Percentiles rank a stretch among this genome's conserved stretches.
phyloP scores from a whole-genome alignment of 139 green algal genomes.

The Asterochloris erici region DNA sequence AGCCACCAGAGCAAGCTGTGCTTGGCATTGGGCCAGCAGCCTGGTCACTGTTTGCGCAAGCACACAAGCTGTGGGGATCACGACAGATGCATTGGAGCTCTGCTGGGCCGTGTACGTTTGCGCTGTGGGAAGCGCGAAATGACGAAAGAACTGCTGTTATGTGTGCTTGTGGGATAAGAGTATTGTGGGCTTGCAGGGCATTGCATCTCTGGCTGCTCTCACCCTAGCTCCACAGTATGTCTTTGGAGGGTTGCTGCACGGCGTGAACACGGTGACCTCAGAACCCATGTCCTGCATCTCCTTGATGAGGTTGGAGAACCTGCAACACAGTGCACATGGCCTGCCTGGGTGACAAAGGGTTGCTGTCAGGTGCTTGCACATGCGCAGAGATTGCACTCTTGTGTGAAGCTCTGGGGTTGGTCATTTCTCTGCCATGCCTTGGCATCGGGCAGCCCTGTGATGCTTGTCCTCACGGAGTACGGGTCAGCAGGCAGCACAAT shows the following conservation, averaged over 20 bases:
- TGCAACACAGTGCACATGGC: slow-evolving; percentile 49
- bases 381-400: background rate
- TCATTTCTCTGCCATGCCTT: background rate
- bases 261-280: slow-evolving; percentile 84
- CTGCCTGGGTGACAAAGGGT: slow-evolving; percentile 13
- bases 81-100: too few species aligned
- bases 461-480: background rate
- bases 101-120: too few species aligned
- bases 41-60: too few species aligned
- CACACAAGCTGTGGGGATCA: too few species aligned
- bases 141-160: too few species aligned
- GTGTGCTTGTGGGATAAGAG: too few species aligned
- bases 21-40: too few species aligned
- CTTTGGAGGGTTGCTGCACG: slow-evolving; percentile 49
- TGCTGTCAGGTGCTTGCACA: background rate
- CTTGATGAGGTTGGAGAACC: slow-evolving; percentile 86
- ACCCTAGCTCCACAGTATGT: slow-evolving; percentile 83
- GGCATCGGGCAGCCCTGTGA: background rate
- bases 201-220: background rate
- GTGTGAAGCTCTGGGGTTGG: background rate
- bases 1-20: too few species aligned
- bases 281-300: slow-evolving; percentile 71
- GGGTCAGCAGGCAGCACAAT: too few species aligned
- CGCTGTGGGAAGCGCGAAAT: too few species aligned
- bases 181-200: too few species aligned